Evolutionary conservation across 805 yeast genomes (phyloP).

Genomic region (Schwanniomyces yamadae): DNA sequence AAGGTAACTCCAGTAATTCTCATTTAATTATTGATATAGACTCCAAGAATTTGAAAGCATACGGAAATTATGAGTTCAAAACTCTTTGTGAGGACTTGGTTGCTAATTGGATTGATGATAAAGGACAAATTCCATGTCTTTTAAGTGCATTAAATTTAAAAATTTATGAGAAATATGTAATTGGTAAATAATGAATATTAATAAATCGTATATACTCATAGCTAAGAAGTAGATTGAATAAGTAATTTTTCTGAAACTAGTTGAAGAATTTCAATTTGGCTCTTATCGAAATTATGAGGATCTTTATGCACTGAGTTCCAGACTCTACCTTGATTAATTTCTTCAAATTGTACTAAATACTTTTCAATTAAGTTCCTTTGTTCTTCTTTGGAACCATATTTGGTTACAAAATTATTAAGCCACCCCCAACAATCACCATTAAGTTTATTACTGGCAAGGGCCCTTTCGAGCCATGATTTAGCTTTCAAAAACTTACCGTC

Average conservation of each 20-base stretch:
- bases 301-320: conserved; percentile 58
- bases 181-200: conserved; percentile 7
- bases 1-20: conserved; percentile 32
- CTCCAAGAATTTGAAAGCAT: conserved; percentile 54
- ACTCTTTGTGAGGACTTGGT: conserved; percentile 49
- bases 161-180: conserved; percentile 47
- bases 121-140: conserved; percentile 73
- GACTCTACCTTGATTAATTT: conserved; percentile 58
- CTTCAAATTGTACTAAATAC: conserved; percentile 37
- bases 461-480: conserved; percentile 70
- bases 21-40: conserved; percentile 58
- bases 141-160: conserved; percentile 71
- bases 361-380: conserved; percentile 29
- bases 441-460: conserved; percentile 51
- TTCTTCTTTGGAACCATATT: conserved; percentile 39
- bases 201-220: conserved; percentile 1
- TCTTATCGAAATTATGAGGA: conserved; percentile 44
- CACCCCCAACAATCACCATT: conserved; percentile 81
- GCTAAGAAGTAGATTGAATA: conserved; percentile 5
- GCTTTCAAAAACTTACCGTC: conserved; percentile 66
- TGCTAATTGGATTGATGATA: conserved; percentile 64
- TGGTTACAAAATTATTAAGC: conserved; percentile 47
- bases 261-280: conserved; percentile 40
- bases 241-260: conserved; percentile 21
- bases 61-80: conserved; percentile 40